A percentile compares a stretch with the other conserved stretches of the same genome.
Evolutionary conservation across 768 basidiomycete species (phyloP).

Genomic region (Gloeopeniophorella convolvens): DNA sequence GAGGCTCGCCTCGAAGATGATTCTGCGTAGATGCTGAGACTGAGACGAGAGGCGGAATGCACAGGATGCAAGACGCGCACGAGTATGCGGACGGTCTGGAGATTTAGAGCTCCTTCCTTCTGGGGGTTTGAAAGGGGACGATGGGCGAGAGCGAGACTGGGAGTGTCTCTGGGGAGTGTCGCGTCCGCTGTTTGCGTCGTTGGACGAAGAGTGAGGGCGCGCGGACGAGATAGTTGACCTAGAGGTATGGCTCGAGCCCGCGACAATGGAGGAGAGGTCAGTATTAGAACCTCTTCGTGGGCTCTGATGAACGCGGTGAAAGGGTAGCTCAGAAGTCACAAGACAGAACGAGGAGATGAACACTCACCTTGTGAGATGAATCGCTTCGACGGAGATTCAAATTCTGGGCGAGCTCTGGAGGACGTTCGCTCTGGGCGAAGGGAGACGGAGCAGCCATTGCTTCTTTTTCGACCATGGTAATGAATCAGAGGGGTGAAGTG

Average conservation of each 20-base stretch:
- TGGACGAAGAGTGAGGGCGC: constrained; percentile 15
- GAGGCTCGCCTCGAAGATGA: constrained; percentile 14
- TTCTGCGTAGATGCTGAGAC: constrained; percentile 7
- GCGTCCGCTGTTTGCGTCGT: constrained; percentile 24
- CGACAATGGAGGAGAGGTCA: constrained; percentile 72
- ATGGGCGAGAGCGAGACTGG: constrained; percentile 45
- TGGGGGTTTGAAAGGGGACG: constrained; percentile 66
- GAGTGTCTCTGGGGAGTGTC: constrained; percentile 27
- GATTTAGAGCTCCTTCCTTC: constrained; percentile 45
- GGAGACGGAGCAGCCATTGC: constrained; percentile 10
- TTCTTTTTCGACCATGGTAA: constrained; percentile 21
- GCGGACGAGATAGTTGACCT: constrained; percentile 21
- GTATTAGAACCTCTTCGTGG: constrained; percentile 82
- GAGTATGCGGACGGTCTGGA: constrained; percentile 21
- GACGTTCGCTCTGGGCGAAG: constrained; percentile 18
- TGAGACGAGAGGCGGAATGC: not conserved
- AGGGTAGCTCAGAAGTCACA: constrained; percentile 50
- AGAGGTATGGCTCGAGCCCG: constrained; percentile 29
- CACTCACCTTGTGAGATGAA: constrained; percentile 26
- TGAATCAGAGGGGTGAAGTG: constrained; percentile 9
- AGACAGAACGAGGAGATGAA: constrained; percentile 29
- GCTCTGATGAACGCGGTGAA: constrained; percentile 72
- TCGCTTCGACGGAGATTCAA: constrained; percentile 19
- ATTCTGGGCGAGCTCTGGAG: constrained; percentile 18
- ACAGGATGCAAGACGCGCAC: constrained; percentile 6